Conservation (phyloP, 169 alveolate genomes). For the Plasmodium fragile region DNA sequence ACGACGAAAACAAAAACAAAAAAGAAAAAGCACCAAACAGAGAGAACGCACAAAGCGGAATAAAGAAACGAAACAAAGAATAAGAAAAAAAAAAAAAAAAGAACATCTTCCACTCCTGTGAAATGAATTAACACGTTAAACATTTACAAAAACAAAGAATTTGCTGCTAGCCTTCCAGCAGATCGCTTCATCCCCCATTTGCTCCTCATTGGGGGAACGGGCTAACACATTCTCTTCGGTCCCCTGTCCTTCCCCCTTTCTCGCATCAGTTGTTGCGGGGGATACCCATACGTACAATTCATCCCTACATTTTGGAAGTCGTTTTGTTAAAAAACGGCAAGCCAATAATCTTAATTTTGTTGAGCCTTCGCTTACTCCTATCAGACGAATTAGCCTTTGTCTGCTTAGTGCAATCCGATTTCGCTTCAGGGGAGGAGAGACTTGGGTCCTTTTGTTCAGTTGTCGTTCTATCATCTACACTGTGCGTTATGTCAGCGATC, state of each 20-base stretch:
- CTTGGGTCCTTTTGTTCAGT: not conserved
- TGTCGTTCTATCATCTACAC: not conserved
- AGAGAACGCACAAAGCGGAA: not conserved
- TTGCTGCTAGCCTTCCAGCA: not conserved
- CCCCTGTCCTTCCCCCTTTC: not conserved
- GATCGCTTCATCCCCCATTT: not conserved
- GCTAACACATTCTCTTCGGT: not conserved
- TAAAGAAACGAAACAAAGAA: not conserved
- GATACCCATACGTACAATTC: not conserved
- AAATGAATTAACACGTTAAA: not conserved
- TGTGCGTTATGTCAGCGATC: not conserved
- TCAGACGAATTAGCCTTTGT: not conserved
- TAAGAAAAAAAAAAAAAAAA: not conserved
- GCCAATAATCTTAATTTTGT: slow-evolving; percentile 46
- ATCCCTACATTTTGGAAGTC: not conserved
- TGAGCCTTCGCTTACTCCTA: slow-evolving; percentile 15
- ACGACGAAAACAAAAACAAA: not conserved
- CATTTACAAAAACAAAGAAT: not conserved
- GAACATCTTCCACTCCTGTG: not conserved
- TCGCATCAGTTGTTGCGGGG: not conserved
- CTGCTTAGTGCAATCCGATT: not conserved
- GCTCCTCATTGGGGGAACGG: not conserved
- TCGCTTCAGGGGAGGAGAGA: not conserved
- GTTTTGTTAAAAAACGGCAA: slow-evolving; percentile 35
- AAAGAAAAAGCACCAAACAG: not conserved